These are phyloP conservation scores for Penicillium fuscoglaucum DNA, from an alignment of 2,329 filamentous ascomycete species.

Conservation along the genomic window DNA sequence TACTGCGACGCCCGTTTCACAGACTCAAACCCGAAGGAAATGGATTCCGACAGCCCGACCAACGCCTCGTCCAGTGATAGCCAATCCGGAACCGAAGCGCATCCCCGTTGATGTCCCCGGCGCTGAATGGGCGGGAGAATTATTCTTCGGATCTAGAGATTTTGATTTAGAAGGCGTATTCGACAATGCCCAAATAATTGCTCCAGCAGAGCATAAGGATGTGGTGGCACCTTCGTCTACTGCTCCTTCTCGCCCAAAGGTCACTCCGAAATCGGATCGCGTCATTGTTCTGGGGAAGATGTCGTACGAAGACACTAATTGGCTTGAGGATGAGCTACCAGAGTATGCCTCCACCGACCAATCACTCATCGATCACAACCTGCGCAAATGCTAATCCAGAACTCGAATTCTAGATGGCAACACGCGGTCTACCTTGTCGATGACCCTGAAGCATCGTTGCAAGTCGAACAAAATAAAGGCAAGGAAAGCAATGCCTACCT, in stretches of 20 bases:
- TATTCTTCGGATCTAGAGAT: not conserved
- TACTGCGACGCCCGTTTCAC: not conserved
- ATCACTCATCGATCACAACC: not conserved
- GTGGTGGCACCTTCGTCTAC: not conserved
- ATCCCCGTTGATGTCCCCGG: slow-evolving; percentile 22
- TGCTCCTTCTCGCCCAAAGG: slow-evolving; percentile 15
- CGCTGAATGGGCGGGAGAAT: slow-evolving; percentile 4
- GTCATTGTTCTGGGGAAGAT: slow-evolving; percentile 45
- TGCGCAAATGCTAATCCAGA: not conserved
- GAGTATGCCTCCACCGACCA: slow-evolving; percentile 36
- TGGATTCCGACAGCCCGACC: slow-evolving; percentile 11
- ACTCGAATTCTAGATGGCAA: slow-evolving; percentile 39
- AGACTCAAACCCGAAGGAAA: slow-evolving; percentile 5
- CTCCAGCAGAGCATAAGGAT: not conserved
- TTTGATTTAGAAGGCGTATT: not conserved
- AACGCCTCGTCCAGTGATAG: slow-evolving; percentile 3
- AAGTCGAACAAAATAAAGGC: slow-evolving; percentile 41
- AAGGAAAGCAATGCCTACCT: slow-evolving; percentile 48
- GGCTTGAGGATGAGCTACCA: slow-evolving; percentile 46
- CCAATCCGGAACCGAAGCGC: slow-evolving; percentile 11
- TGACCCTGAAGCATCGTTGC: slow-evolving; percentile 26
- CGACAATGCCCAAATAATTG: not conserved
- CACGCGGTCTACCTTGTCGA: slow-evolving; percentile 46
- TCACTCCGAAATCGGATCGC: slow-evolving; percentile 31
- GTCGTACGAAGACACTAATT: slow-evolving; percentile 44